Percentiles rank a stretch among this genome's conserved stretches.
phyloP scores from a whole-genome alignment of 768 basidiomycete species.

The Trametes maxima region DNA sequence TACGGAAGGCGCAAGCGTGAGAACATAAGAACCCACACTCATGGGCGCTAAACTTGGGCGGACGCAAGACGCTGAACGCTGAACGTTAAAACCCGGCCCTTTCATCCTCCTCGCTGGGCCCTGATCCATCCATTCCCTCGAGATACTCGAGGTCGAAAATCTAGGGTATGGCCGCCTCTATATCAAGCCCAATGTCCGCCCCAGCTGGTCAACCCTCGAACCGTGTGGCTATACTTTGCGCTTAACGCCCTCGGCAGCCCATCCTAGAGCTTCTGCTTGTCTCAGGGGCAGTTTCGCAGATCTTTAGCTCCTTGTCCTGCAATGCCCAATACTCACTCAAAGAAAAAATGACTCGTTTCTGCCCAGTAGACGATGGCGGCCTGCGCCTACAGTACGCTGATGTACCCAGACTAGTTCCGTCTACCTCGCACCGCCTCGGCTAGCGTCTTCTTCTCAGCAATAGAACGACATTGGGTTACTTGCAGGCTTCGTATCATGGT shows the following conservation, averaged over 20 bases:
- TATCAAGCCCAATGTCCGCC: not conserved
- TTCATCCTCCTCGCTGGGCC: not conserved
- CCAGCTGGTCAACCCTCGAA: not conserved
- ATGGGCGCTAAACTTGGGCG: too few relatives aligned
- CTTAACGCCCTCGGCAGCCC: not conserved
- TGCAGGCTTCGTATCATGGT: too few relatives aligned
- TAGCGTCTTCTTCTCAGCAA: too few relatives aligned
- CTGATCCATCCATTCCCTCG: not conserved
- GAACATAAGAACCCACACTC: too few relatives aligned
- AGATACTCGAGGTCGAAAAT: conserved; percentile 1
- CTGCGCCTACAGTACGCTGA: too few relatives aligned
- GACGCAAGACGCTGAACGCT: not conserved
- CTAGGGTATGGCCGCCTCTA: conserved; percentile 1
- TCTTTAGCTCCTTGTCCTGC: not conserved
- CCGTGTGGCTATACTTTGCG: not conserved
- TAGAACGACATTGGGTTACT: too few relatives aligned
- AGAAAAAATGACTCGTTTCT: too few relatives aligned
- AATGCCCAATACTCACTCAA: not conserved
- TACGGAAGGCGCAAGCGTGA: too few relatives aligned
- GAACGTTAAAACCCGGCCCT: not conserved
- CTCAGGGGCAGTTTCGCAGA: not conserved
- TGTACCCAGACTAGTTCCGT: too few relatives aligned
- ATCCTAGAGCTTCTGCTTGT: not conserved
- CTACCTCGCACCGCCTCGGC: too few relatives aligned
- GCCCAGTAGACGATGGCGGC: too few relatives aligned